Evolutionary conservation across 768 basidiomycete species (phyloP), one percentile per base, ranked within the genome.

Genomic region (Phylloporus sp.): DNA sequence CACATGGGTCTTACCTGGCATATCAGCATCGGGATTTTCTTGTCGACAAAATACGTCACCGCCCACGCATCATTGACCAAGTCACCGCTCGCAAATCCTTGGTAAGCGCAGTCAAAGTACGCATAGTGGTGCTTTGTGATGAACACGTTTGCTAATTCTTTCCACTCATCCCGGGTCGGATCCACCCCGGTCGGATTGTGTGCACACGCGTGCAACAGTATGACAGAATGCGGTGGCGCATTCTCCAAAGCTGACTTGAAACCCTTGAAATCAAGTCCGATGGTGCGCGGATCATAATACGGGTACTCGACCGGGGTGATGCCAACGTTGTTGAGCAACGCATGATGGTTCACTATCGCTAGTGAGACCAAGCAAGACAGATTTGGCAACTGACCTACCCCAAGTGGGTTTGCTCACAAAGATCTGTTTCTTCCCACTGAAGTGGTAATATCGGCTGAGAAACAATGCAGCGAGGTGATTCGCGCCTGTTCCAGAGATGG

Each of bases 181-280:
- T 98, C 95, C 26, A 95, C 91, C 3, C 95, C 95, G 2, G 95
- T 98, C 8, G 94, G 95, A 66, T 98, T 98, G 71, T 98, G 95
- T 35, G 94, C 95, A 67, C 94, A 97, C 9, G 87, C 91, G 64
- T 98, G 95, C 36, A 99, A 71, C 56, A 99, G 73, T 71, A 98
- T 87, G 50, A 94, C 86, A 3, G 92, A 95, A 18, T 84, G 81
- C 11, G 77, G 70, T 6, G 88, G 83, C 1, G 91, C 91, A 43
- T 65, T 73, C 61, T 82, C 64, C 58, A 95, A 69, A 11, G 81
- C 60, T 15, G 68, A 68, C 45, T 86, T 69, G 63, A 94, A 80
- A 22, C 88, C 88, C 23, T 72, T 65, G 60, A 84, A 88, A 65
- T 95, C 91, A 35, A 98, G 78, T 12, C 86, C 90, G 61, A 95